These are phyloP conservation scores for Lodderomyces theae DNA, from an alignment of 1,139 yeast species.

Conservation along the genomic window DNA sequence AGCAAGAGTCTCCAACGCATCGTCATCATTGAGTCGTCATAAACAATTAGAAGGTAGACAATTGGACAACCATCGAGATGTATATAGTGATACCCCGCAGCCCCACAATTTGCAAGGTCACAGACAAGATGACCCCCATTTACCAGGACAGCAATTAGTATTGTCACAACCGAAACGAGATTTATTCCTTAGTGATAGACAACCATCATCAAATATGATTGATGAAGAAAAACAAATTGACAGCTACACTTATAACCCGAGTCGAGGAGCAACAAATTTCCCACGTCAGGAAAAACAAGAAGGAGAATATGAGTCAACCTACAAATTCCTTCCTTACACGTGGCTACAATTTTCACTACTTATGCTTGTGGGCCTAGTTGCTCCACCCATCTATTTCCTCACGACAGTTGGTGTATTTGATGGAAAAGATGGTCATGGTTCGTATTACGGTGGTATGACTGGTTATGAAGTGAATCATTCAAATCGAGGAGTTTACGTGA, in stretches of 20 bases:
- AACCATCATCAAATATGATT: slow-evolving; percentile 6
- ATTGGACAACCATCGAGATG: background rate
- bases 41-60: background rate
- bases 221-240: slow-evolving; percentile 8
- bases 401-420: slow-evolving; percentile 35
- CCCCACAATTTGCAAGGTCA: background rate
- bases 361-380: slow-evolving; percentile 29
- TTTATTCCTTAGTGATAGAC: slow-evolving; percentile 5
- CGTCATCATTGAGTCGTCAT: background rate
- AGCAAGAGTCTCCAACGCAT: background rate
- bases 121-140: background rate
- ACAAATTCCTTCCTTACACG: slow-evolving; percentile 12
- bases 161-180: slow-evolving; percentile 11
- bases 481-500: slow-evolving; percentile 4
- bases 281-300: slow-evolving; percentile 6
- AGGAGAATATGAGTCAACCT: slow-evolving; percentile 5
- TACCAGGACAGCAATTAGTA: slow-evolving; percentile 5
- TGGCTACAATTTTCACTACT: slow-evolving; percentile 21
- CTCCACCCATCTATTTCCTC: slow-evolving; percentile 37
- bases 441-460: slow-evolving; percentile 23
- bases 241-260: background rate
- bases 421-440: slow-evolving; percentile 16
- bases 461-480: slow-evolving; percentile 13
- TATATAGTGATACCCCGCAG: background rate
- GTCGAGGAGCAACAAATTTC: slow-evolving; percentile 1